Evolutionary conservation across 2,329 filamentous ascomycete species (phyloP).

Genomic region (Alternaria atra): DNA sequence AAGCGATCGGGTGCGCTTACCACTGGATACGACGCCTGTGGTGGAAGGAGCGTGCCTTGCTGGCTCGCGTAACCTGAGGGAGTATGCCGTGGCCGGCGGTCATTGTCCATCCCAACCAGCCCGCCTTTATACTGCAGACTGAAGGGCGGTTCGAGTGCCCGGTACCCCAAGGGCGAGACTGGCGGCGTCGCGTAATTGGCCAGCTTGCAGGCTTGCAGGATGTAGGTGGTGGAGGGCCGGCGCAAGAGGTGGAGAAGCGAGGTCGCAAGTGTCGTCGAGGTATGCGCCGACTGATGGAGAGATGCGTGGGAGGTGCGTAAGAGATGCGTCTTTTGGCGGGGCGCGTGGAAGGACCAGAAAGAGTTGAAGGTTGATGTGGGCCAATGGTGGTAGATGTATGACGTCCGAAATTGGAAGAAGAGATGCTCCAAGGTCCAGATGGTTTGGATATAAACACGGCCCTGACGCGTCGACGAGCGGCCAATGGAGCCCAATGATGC

Average conservation of each 20-base stretch:
- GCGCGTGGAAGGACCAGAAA: slow-evolving; percentile 18
- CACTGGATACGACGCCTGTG: slow-evolving; percentile 54
- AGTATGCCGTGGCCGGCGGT: slow-evolving; percentile 77
- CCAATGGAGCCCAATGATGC: slow-evolving; percentile 50
- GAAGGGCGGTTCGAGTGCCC: slow-evolving; percentile 66
- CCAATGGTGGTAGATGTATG: slow-evolving; percentile 29
- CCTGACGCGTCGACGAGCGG: slow-evolving; percentile 44
- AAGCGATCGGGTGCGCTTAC: slow-evolving; percentile 59
- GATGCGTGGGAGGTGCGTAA: slow-evolving; percentile 19
- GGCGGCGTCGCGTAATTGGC: slow-evolving; percentile 69
- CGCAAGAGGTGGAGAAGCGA: slow-evolving; percentile 23
- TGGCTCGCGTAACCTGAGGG: slow-evolving; percentile 68
- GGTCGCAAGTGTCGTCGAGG: slow-evolving; percentile 12
- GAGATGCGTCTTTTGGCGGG: slow-evolving; percentile 23
- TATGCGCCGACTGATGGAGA: slow-evolving; percentile 19
- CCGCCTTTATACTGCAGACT: slow-evolving; percentile 63
- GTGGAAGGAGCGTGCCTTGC: slow-evolving; percentile 58
- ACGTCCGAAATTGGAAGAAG: slow-evolving; percentile 40
- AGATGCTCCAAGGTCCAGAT: slow-evolving; percentile 41
- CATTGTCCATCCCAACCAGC: slow-evolving; percentile 78
- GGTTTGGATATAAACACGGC: slow-evolving; percentile 50
- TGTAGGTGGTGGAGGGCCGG: slow-evolving; percentile 18
- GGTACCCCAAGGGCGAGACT: slow-evolving; percentile 72
- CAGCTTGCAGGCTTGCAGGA: slow-evolving; percentile 65
- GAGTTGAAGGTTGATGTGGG: slow-evolving; percentile 18